Base-by-base conservation (phyloP, 768 basidiomycete genomes). In the Tricholoma furcatifolium region DNA sequence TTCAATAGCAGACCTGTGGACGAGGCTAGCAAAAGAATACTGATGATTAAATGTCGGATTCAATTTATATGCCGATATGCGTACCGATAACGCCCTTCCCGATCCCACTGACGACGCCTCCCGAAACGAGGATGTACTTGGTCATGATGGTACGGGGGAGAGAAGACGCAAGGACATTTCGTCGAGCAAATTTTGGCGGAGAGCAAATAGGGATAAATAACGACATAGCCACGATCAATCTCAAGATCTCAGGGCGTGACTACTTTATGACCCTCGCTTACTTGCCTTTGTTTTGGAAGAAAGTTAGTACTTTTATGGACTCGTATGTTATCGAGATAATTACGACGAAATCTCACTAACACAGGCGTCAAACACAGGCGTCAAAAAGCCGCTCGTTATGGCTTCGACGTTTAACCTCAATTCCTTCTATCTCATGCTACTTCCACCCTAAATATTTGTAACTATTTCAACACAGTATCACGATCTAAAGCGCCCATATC, bases 1-100 rank as follows among this genome's bases (percentile, higher is more conserved):
- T 98, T 98, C 67, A 99, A 79, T 47, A 98, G 81, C 47, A 98
- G 77, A 54, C 96, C 96, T 5, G 96, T 98, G 45, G 95, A 98
- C 23, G 96, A 98, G 59, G 96, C 96, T 98, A 50, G 47, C 20
- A 39, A 48, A n/a, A 48, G 47, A 38, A 45, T 43, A 40, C 52
- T n/a, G 52, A 60, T 31, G 43, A 50, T 51, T 47, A 55, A 38
- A 57, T 55, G 34, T 55, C 47, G 49, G 38, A 48, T 46, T 53
- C 21, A 40, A 54, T 59, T 50, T 56, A 59, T 52, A 61, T 58
- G n/a, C 65, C 58, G 27, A 44, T 49, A n/a, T 45, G 63, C 81
- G 73, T 70, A 98, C 96, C 96, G 66, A 99, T 98, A 57, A 98
- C 93, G 62, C 96, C 96, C 83, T 99, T 99, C 59, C 96, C 96